phyloP scores from a whole-genome alignment of 768 basidiomycete species.

The Lentinula edodes region DNA sequence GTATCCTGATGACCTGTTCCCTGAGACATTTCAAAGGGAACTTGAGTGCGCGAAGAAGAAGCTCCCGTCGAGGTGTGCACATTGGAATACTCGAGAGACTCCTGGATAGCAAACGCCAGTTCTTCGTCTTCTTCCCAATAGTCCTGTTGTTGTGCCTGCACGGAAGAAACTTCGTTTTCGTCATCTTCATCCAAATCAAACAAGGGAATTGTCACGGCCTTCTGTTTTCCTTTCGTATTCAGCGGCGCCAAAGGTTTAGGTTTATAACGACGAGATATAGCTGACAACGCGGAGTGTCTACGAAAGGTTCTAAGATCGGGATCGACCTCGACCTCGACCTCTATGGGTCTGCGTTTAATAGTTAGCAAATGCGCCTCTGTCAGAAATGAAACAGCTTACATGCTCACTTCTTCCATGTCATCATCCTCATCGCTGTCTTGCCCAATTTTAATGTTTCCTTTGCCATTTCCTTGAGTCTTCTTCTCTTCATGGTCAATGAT shows the following conservation, averaged over 20 bases:
- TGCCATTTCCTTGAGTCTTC: slow-evolving; percentile 15
- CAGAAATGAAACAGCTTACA: slow-evolving; percentile 36
- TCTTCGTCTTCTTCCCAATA: slow-evolving; percentile 36
- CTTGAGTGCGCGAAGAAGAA: slow-evolving; percentile 11
- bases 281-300: slow-evolving; percentile 54
- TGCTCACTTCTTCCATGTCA: slow-evolving; percentile 79
- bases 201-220: slow-evolving; percentile 39
- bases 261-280: slow-evolving; percentile 45
- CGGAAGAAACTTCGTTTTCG: slow-evolving; percentile 2
- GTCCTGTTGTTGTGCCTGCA: slow-evolving; percentile 8
- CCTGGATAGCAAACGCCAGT: slow-evolving; percentile 55
- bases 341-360: slow-evolving; percentile 24
- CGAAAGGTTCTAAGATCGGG: slow-evolving; percentile 61
- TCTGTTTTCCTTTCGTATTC: slow-evolving; percentile 22
- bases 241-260: slow-evolving; percentile 28
- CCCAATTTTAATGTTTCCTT: slow-evolving; percentile 44
- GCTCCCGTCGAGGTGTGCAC: slow-evolving; percentile 8
- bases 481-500: slow-evolving; percentile 66
- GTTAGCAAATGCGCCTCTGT: neutral
- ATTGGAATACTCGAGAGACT: slow-evolving; percentile 42
- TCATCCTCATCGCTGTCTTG: slow-evolving; percentile 44
- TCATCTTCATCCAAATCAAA: slow-evolving; percentile 54
- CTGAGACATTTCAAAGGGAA: neutral
- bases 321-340: slow-evolving; percentile 41
- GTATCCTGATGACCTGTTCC: neutral